Evolutionary conservation across 1,139 yeast species (phyloP).

Genomic region (Saccharomyces uvarum): DNA sequence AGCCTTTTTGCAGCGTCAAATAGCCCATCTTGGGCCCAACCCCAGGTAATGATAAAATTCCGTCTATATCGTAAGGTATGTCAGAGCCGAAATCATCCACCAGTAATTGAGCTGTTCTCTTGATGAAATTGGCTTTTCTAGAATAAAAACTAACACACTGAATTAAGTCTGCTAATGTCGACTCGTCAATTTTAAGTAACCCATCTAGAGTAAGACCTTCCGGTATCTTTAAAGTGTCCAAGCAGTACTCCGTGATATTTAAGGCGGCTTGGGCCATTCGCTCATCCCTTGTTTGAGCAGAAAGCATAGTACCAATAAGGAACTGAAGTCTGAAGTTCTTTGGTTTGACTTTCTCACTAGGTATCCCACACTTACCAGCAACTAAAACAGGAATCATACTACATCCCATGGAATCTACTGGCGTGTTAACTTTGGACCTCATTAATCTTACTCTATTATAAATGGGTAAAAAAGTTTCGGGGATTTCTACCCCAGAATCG

Average conservation of each 20-base stretch:
- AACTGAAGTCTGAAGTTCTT: conserved; percentile 60
- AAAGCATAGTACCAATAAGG: conserved; percentile 72
- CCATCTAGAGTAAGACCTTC: conserved; percentile 39
- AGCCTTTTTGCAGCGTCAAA: conserved; percentile 70
- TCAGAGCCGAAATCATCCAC: conserved; percentile 51
- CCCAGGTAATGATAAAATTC: conserved; percentile 69
- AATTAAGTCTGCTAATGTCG: conserved; percentile 57
- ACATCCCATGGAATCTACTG: conserved; percentile 88
- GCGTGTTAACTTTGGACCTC: conserved; percentile 59
- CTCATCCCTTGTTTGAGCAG: conserved; percentile 90
- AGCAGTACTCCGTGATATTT: conserved; percentile 44
- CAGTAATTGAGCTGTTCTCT: conserved; percentile 51
- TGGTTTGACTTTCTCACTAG: conserved; percentile 33
- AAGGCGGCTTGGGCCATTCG: conserved; percentile 68
- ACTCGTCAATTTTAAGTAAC: conserved; percentile 46
- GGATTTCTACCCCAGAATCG: conserved; percentile 24
- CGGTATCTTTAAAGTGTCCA: conserved; percentile 30
- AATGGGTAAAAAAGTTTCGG: conserved; percentile 38
- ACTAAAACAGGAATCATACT: conserved; percentile 57
- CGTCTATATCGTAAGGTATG: conserved; percentile 61
- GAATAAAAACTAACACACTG: conserved; percentile 81
- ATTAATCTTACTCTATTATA: conserved; percentile 31
- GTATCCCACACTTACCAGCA: conserved; percentile 26
- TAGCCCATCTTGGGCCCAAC: conserved; percentile 97
- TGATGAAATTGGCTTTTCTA: conserved; percentile 66